Percentiles rank a stretch among this genome's conserved stretches.
These are phyloP conservation scores for Trypanosoma vivax DNA, from an alignment of 208 protist genomes.

Conservation along the genomic window DNA sequence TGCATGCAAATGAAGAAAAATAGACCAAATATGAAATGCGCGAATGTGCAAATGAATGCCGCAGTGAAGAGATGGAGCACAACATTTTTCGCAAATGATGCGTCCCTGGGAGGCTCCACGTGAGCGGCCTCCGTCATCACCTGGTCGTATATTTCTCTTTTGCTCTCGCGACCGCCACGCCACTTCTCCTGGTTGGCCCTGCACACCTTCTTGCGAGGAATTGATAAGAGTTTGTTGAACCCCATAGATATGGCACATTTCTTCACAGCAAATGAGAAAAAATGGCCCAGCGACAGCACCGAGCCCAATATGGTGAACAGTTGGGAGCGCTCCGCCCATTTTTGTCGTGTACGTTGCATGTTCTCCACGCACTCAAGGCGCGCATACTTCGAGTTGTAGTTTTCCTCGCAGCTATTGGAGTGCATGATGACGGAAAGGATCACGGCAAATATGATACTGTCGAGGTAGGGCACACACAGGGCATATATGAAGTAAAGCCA, in stretches of 20 bases:
- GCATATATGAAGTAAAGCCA: slow-evolving; percentile 35
- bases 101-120: slow-evolving; percentile 26
- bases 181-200: too few relatives aligned
- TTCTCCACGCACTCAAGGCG: slow-evolving; percentile 22
- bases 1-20: slow-evolving; percentile 43
- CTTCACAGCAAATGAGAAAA: slow-evolving; percentile 42
- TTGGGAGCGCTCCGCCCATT: slow-evolving; percentile 25
- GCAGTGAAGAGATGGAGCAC: slow-evolving; percentile 33
- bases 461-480: slow-evolving; percentile 47
- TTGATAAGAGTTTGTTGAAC: slow-evolving; percentile 43
- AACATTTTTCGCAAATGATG: too few relatives aligned
- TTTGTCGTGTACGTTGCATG: slow-evolving; percentile 29
- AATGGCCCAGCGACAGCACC: slow-evolving; percentile 32
- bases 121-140: too few relatives aligned
- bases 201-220: not conserved
- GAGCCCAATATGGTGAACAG: slow-evolving; percentile 31
- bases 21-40: slow-evolving; percentile 36
- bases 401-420: slow-evolving; percentile 30
- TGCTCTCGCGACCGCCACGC: too few relatives aligned
- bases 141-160: too few relatives aligned
- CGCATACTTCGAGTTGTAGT: slow-evolving; percentile 18
- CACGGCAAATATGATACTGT: slow-evolving; percentile 42
- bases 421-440: slow-evolving; percentile 64
- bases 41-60: slow-evolving; percentile 18
- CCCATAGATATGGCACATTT: slow-evolving; percentile 46